phyloP scores from a whole-genome alignment of 177 flowering plant genomes.

The Telopea speciosissima region DNA sequence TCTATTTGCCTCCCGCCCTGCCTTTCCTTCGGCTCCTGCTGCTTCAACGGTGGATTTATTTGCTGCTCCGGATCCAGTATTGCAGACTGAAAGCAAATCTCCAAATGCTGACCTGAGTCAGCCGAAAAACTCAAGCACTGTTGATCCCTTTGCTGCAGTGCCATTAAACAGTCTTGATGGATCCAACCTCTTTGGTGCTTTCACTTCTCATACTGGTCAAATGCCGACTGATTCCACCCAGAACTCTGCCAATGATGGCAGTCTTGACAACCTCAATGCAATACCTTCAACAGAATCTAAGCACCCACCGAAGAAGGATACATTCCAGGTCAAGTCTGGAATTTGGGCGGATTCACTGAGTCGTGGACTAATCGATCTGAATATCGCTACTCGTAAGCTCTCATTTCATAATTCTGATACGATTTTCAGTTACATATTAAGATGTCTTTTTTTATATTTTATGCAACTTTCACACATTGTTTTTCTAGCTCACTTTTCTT shows the following conservation, averaged over 20 bases:
- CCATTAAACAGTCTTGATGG: constrained; percentile 68
- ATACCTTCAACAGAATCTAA: constrained; percentile 31
- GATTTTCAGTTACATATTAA: background rate
- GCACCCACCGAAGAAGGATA: constrained; percentile 46
- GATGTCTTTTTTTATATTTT: background rate
- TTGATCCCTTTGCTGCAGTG: constrained; percentile 88
- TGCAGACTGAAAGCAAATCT: constrained; percentile 32
- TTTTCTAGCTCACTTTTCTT: background rate
- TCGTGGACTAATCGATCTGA: constrained; percentile 96
- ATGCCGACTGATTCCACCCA: constrained; percentile 30
- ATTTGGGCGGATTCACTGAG: constrained; percentile 98
- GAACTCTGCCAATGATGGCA: constrained; percentile 23
- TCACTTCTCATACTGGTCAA: constrained; percentile 50
- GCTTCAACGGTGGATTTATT: constrained; percentile 64
- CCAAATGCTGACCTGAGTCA: constrained; percentile 25
- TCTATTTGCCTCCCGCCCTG: constrained; percentile 64
- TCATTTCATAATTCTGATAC: background rate
- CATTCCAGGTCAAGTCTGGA: constrained; percentile 94
- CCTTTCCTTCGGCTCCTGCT: constrained; percentile 41
- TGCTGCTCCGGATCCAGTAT: constrained; percentile 40
- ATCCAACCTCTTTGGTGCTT: constrained; percentile 64
- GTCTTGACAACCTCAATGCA: constrained; percentile 18
- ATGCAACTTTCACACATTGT: background rate
- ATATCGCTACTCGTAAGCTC: constrained; percentile 92
- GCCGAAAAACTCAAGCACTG: constrained; percentile 16